A percentile compares a stretch with the other conserved stretches of the same genome.
phyloP scores from a whole-genome alignment of 2,329 filamentous ascomycete species.

The Ceratocystis eucalypticola region DNA sequence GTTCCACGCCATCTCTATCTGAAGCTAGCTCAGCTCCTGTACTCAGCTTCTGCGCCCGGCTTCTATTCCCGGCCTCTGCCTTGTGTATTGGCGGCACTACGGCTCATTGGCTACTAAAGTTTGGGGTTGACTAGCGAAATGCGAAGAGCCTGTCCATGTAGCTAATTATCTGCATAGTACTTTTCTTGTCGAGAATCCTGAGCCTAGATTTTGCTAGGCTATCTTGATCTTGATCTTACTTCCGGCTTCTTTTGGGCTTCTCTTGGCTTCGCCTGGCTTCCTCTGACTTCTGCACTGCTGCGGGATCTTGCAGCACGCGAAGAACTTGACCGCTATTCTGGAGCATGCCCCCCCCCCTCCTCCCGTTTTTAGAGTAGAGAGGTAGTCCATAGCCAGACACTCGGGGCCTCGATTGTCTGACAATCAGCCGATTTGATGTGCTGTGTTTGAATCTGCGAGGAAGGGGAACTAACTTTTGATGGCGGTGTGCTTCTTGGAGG shows the following conservation, averaged over 20 bases:
- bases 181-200: not conserved
- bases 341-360: not conserved
- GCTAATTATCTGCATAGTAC: not conserved
- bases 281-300: not conserved
- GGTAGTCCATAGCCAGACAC: not conserved
- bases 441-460: not conserved
- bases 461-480: not conserved
- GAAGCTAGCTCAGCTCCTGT: not conserved
- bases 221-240: not conserved
- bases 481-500: not conserved
- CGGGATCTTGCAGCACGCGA: not conserved
- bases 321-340: constrained; percentile 4
- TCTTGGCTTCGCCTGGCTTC: not conserved
- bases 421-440: not conserved
- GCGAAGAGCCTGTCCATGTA: not conserved
- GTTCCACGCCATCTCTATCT: not conserved
- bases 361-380: not conserved
- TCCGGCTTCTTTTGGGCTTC: not conserved
- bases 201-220: not conserved
- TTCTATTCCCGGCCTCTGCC: not conserved
- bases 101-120: not conserved
- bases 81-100: not conserved
- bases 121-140: not conserved
- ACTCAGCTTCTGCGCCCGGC: too few species aligned
- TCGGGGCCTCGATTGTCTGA: not conserved